Evolutionary conservation across 176 grass and related monocot species (phyloP).

Genomic region (Triticum monococcum): DNA sequence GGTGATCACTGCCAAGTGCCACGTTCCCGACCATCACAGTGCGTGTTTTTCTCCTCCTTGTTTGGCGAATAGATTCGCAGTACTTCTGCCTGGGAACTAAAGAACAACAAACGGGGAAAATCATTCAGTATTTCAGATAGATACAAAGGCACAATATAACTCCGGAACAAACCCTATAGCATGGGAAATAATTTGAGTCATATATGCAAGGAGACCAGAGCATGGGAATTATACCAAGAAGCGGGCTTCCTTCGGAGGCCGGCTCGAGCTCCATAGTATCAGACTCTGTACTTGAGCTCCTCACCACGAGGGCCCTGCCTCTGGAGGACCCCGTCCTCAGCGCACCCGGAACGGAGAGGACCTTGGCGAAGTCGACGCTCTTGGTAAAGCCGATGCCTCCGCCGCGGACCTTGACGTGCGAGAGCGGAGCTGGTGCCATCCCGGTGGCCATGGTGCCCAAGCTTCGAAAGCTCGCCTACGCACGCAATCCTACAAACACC

Average conservation of each 20-base stretch:
- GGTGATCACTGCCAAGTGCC: slow-evolving; percentile 91
- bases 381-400: slow-evolving; percentile 61
- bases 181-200: neutral
- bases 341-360: slow-evolving; percentile 33
- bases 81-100: slow-evolving; percentile 95
- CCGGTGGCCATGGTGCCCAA: slow-evolving; percentile 61
- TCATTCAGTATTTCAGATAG: neutral
- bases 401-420: slow-evolving; percentile 54
- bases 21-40: slow-evolving; percentile 99
- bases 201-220: slow-evolving; percentile 1
- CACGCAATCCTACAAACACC: slow-evolving; percentile 52
- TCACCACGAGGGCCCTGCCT: slow-evolving; percentile 45
- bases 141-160: neutral
- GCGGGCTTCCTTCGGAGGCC: slow-evolving; percentile 96
- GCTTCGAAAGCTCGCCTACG: slow-evolving; percentile 2
- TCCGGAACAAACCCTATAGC: neutral
- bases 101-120: slow-evolving; percentile 17
- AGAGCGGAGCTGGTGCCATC: slow-evolving; percentile 58
- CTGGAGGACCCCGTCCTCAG: slow-evolving; percentile 36
- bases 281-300: slow-evolving; percentile 72
- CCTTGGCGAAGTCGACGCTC: slow-evolving; percentile 82
- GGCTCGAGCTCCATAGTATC: slow-evolving; percentile 87
- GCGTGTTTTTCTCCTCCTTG: slow-evolving; percentile 85
- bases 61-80: slow-evolving; percentile 79
- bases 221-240: slow-evolving; percentile 57